phyloP scores from a whole-genome alignment of 2,329 filamentous ascomycete genomes.

The Talaromyces marneffei region DNA sequence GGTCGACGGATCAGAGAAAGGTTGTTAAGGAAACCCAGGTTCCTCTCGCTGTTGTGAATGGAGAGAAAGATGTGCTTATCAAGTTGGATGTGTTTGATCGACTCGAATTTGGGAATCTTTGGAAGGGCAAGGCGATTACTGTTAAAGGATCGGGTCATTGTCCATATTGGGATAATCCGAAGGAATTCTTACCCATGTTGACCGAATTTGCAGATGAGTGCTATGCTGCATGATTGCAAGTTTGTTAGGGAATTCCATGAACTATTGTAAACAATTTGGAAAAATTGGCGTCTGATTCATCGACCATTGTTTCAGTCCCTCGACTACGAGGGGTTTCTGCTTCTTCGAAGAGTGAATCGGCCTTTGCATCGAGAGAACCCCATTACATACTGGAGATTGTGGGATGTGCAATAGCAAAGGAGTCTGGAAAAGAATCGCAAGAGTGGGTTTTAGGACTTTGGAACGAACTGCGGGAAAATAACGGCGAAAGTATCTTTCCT shows the following conservation, averaged over 20 bases:
- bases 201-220: background rate
- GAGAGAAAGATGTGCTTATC: background rate
- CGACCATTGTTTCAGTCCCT: conserved; percentile 26
- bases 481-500: conserved; percentile 24
- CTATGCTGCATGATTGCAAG: conserved; percentile 6
- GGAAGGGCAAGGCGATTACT: background rate
- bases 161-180: conserved; percentile 6
- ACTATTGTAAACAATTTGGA: conserved; percentile 22
- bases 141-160: background rate
- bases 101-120: conserved; percentile 7
- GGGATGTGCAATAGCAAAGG: conserved; percentile 18
- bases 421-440: conserved; percentile 19
- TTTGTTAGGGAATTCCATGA: no score
- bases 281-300: conserved; percentile 19
- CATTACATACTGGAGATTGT: conserved; percentile 37
- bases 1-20: background rate
- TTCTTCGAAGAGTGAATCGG: conserved; percentile 17
- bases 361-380: conserved; percentile 27
- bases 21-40: background rate
- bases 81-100: conserved; percentile 1
- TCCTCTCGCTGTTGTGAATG: conserved; percentile 1
- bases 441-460: conserved; percentile 20
- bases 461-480: conserved; percentile 19
- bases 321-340: conserved; percentile 22
- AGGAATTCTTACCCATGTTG: conserved; percentile 3